Base-by-base conservation (phyloP, 495 filamentous ascomycete genomes). In the Arthonia radiata region DNA sequence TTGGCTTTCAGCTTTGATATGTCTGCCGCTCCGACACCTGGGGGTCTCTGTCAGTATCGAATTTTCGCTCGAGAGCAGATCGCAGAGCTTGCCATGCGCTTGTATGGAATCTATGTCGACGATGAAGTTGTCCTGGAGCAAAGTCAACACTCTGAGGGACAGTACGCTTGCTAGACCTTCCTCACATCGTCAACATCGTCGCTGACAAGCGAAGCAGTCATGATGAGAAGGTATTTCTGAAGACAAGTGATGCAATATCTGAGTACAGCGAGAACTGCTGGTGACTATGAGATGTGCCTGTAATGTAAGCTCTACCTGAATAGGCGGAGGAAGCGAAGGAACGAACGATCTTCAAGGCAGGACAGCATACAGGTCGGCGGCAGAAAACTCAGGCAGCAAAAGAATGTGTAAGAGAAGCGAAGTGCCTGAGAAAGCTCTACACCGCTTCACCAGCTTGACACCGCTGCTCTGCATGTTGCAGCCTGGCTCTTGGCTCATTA, bases 91-190 rank as follows among this genome's bases (percentile, higher is more conserved):
- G 66, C 70, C 75, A 41, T 79, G 72, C 14, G 64, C 54, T 47
- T 80, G 73, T 25, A 81, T 65, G 23, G 49, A 52, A 34, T 81
- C 74, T 33, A 81, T 72, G 31, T 80, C 72, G 17, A 79, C 51
- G 38, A 81, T 75, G 43, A 65, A 65, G 26, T 32, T 40, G 14
- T 49, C 47, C 32, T 38, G 7, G 7, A 7, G 19, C 11, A 7
- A 7, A 11, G 11, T 22, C 26, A 15, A 19, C 18, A 30, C 15
- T 14, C 17, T 33, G 16, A 33, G 31, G 18, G 11, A 17, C 27
- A 32, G 9, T 4, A 10, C 26, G 27, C 7, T 23, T 8, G 22
- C 8, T 5, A 19, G 15, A 5, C 8, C 27, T 22, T 13, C 19
- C 40, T 27, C 46, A 64, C 62, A 45, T 69, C 60, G 23, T 56